phyloP scores from a whole-genome alignment of 192 early-diverging fungal species.

The Coemansia sp. region DNA sequence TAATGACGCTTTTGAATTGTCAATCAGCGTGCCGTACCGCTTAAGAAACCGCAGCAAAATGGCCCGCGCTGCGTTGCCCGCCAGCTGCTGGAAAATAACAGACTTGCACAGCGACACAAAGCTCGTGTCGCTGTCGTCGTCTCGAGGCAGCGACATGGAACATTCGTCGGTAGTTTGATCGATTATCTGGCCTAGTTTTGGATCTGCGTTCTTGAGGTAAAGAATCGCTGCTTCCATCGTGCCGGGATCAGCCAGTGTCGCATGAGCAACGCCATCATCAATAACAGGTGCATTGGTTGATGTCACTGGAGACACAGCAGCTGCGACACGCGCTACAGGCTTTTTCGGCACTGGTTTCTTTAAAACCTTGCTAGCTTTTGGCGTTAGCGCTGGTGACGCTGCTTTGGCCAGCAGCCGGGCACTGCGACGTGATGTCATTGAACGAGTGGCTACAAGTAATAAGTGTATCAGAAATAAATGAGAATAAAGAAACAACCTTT shows the following conservation, averaged over 20 bases:
- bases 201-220: conserved; percentile 51
- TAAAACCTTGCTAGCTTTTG: conserved; percentile 3
- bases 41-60: conserved; percentile 60
- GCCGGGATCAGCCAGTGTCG: conserved; percentile 14
- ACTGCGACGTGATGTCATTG: conserved; percentile 27
- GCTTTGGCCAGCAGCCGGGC: conserved; percentile 32
- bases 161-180: conserved; percentile 30
- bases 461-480: not conserved
- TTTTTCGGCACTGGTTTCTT: not conserved
- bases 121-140: conserved; percentile 30
- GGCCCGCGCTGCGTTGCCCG: conserved; percentile 64
- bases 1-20: conserved; percentile 4
- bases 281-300: not conserved
- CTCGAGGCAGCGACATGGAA: conserved; percentile 25
- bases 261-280: not conserved
- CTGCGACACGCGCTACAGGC: not conserved
- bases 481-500: not conserved
- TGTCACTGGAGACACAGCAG: not conserved
- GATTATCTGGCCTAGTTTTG: conserved; percentile 49
- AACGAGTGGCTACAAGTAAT: not conserved
- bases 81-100: conserved; percentile 73
- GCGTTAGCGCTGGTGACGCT: not conserved
- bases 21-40: conserved; percentile 50
- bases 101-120: conserved; percentile 45
- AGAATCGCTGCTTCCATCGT: conserved; percentile 38